Base-by-base conservation (phyloP, 495 filamentous ascomycete species). In the Baudoinia panamericana region DNA sequence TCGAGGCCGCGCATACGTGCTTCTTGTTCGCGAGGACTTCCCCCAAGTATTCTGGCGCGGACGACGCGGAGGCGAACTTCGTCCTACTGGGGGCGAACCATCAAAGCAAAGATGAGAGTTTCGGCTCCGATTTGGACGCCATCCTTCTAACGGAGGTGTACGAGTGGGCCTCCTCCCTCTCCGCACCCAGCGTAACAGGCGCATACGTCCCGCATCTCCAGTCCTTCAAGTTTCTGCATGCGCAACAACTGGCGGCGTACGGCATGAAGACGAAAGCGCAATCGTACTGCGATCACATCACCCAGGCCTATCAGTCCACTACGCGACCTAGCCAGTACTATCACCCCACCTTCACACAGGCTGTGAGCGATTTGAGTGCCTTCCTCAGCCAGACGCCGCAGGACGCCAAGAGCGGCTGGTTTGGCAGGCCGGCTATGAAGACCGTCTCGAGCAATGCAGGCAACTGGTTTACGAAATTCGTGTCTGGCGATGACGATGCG, bases 371-470 rank as follows among this genome's bases (percentile, higher is more conserved):
- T 52, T 67, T 96, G 11, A 76, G 73, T 54, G 80, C 76, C 38
- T 72, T 90, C 17, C 66, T 96, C 27, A 81, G 75, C 36, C 83
- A 88, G 59, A 81, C 86, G 3, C 82, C 84, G 17, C 82, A 76
- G 45, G 84, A 90, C 46, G 62, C 67, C 0, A 42, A 42, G 24
- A 70, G 66, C 8, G 75, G 75, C 3, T 94, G 86, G 84, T 86
- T 96, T 28, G 81, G 84, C 1, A 90, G 84, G 57, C 83, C 92
- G 10, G 95, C 76, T 60, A 88, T 95, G 70, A 85, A 90, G 56
- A 93, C 86, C 55, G 83, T 96, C 0, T 92, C 84, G 12, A 80
- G 75, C 31, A 80, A 78, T 12, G 73, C 95, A 57, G 88, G 82
- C 76, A 80, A 76, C 36, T 82, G 76, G 22, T 93, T 99, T 63